These are phyloP conservation scores for Globisporangium paroecandrum DNA, from an alignment of 352 stramenopile species.

Conservation along the genomic window DNA sequence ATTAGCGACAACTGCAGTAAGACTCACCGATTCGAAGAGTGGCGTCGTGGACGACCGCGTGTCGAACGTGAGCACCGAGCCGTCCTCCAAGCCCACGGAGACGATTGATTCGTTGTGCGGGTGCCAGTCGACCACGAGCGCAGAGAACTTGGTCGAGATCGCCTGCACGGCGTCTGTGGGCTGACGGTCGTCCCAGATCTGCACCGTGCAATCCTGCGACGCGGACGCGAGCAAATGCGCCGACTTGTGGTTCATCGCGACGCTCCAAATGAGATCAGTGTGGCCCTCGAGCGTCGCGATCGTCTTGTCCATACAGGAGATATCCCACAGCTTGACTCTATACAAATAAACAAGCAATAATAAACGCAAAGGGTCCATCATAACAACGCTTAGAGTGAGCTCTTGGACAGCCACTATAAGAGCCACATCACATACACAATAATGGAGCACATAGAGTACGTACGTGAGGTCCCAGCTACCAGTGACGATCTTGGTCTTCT, in stretches of 20 bases:
- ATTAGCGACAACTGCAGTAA: neutral
- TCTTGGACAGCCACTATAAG: neutral
- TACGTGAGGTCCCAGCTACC: constrained; percentile 75
- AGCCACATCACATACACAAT: neutral
- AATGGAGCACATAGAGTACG: constrained; percentile 6
- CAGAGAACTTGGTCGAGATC: constrained; percentile 37
- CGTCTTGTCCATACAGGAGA: constrained; percentile 40
- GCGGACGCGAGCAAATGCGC: constrained; percentile 50
- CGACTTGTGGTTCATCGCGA: constrained; percentile 45
- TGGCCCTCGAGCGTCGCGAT: constrained; percentile 60
- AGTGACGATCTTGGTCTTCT: constrained; percentile 45
- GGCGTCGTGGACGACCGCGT: constrained; percentile 42
- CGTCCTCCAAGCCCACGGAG: constrained; percentile 62
- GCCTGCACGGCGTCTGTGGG: constrained; percentile 33
- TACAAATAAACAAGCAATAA: neutral
- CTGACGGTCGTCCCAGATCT: constrained; percentile 72
- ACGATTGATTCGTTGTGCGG: constrained; percentile 53
- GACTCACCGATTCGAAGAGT: constrained; percentile 35
- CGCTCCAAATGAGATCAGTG: constrained; percentile 68
- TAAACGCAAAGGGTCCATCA: neutral
- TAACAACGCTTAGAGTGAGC: neutral
- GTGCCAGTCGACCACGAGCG: constrained; percentile 71
- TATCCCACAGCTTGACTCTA: constrained; percentile 80
- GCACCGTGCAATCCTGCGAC: constrained; percentile 65
- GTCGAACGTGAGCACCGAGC: constrained; percentile 65